These are phyloP conservation scores for Parastagonospora nodorum DNA, from an alignment of 2,329 filamentous ascomycete genomes.

Conservation along the genomic window DNA sequence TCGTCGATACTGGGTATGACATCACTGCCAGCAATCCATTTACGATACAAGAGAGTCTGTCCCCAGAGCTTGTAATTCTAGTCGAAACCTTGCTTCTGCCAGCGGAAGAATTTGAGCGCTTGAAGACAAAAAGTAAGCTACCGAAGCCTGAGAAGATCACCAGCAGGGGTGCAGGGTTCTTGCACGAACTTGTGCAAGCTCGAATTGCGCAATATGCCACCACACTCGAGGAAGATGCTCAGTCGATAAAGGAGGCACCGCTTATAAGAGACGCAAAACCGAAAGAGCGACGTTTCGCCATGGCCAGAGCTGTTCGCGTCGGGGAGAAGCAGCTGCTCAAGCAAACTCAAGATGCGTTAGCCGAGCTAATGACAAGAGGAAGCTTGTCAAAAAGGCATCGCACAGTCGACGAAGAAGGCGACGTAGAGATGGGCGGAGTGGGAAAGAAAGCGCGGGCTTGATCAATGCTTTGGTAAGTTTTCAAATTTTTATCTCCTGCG, in stretches of 20 bases:
- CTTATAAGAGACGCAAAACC: constrained; percentile 15
- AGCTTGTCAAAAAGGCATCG: constrained; percentile 29
- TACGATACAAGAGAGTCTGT: constrained; percentile 42
- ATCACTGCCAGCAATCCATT: constrained; percentile 44
- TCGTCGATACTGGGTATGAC: constrained; percentile 77
- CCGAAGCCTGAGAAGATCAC: constrained; percentile 51
- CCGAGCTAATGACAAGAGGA: constrained; percentile 36
- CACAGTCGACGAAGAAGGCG: constrained; percentile 31
- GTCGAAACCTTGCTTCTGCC: constrained; percentile 53
- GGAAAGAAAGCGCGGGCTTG: constrained; percentile 34
- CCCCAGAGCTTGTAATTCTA: constrained; percentile 50
- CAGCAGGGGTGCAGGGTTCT: constrained; percentile 44
- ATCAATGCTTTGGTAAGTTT: constrained; percentile 27
- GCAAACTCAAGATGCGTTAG: constrained; percentile 53
- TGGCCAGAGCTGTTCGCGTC: constrained; percentile 70
- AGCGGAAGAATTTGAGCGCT: constrained; percentile 47
- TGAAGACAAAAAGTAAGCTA: constrained; percentile 50
- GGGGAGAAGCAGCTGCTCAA: constrained; percentile 73
- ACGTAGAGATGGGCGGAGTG: constrained; percentile 30
- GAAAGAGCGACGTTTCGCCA: constrained; percentile 47
- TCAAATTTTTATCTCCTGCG: constrained; percentile 15
- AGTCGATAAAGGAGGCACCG: constrained; percentile 50
- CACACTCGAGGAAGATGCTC: constrained; percentile 58
- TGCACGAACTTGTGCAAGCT: constrained; percentile 47
- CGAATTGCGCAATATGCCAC: constrained; percentile 58